These are phyloP conservation scores for Rubia balearica DNA, from an alignment of 305 asterid species.

Conservation along the genomic window DNA sequence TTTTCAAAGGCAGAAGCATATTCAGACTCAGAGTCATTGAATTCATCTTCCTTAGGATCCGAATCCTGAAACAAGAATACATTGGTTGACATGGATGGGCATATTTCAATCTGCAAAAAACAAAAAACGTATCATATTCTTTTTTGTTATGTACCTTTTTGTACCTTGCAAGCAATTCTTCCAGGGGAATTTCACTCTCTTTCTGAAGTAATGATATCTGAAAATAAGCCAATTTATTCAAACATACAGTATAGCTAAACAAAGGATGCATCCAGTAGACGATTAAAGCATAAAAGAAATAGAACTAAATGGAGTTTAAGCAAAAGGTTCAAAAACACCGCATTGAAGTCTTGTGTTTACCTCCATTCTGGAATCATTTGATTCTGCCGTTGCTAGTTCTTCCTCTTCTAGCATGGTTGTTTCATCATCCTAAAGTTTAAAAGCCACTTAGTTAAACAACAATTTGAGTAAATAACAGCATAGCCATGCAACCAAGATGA, in stretches of 20 bases:
- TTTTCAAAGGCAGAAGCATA: conserved; percentile 60
- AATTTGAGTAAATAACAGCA: background rate
- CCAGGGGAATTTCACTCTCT: conserved; percentile 85
- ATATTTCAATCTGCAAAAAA: conserved; percentile 9
- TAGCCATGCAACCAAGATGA: background rate
- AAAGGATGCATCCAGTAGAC: background rate
- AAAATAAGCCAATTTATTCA: conserved; percentile 25
- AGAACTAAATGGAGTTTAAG: background rate
- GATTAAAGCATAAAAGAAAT: background rate
- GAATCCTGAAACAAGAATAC: conserved; percentile 39
- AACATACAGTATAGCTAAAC: conserved; percentile 5
- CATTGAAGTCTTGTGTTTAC: conserved; percentile 26
- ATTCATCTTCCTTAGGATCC: conserved; percentile 38
- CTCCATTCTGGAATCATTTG: conserved; percentile 52
- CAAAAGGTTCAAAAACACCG: background rate
- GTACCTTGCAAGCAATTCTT: conserved; percentile 92
- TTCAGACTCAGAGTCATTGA: conserved; percentile 38
- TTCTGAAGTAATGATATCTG: conserved; percentile 84
- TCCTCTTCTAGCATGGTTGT: conserved; percentile 91
- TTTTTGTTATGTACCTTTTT: conserved; percentile 55
- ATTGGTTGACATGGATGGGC: conserved; percentile 4
- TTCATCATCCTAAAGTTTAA: conserved; percentile 76
- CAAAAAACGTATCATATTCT: conserved; percentile 15
- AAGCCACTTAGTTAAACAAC: background rate
- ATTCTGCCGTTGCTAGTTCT: conserved; percentile 68